Conservation (phyloP, 2,329 filamentous ascomycete species). For the Trichoderma sp. region DNA sequence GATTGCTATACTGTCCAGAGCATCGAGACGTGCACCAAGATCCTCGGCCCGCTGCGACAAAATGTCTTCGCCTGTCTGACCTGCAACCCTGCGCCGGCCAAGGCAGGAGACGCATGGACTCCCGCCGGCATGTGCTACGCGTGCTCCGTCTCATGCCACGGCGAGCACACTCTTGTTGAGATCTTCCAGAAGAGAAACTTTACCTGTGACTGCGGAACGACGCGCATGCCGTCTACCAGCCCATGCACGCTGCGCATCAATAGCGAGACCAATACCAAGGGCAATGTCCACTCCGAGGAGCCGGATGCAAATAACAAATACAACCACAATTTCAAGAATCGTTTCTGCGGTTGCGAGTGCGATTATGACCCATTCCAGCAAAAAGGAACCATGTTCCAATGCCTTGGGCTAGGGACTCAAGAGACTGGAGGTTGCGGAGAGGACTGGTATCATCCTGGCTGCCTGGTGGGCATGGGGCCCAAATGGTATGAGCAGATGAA, state of each 20-base stretch:
- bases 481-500: slow-evolving; percentile 62
- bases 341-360: slow-evolving; percentile 84
- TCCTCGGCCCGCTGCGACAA: slow-evolving; percentile 84
- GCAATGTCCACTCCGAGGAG: slow-evolving; percentile 71
- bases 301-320: slow-evolving; percentile 76
- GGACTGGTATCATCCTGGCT: slow-evolving; percentile 97
- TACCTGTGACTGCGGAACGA: slow-evolving; percentile 93
- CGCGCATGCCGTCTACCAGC: slow-evolving; percentile 64
- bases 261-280: slow-evolving; percentile 68
- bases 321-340: slow-evolving; percentile 92
- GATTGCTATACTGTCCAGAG: slow-evolving; percentile 53
- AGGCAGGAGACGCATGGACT: slow-evolving; percentile 47
- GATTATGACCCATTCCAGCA: slow-evolving; percentile 86
- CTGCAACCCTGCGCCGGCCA: slow-evolving; percentile 76
- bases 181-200: slow-evolving; percentile 96
- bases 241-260: slow-evolving; percentile 76
- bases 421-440: slow-evolving; percentile 89
- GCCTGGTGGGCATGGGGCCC: slow-evolving; percentile 75
- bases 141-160: slow-evolving; percentile 94
- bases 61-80: slow-evolving; percentile 89
- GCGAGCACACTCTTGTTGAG: slow-evolving; percentile 91
- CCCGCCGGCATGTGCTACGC: slow-evolving; percentile 90
- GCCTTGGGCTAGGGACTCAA: slow-evolving; percentile 74
- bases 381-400: slow-evolving; percentile 98
- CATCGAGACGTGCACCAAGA: slow-evolving; percentile 88